Conservation (phyloP, 495 filamentous ascomycete genomes). For the Aspergillus panamensis region DNA sequence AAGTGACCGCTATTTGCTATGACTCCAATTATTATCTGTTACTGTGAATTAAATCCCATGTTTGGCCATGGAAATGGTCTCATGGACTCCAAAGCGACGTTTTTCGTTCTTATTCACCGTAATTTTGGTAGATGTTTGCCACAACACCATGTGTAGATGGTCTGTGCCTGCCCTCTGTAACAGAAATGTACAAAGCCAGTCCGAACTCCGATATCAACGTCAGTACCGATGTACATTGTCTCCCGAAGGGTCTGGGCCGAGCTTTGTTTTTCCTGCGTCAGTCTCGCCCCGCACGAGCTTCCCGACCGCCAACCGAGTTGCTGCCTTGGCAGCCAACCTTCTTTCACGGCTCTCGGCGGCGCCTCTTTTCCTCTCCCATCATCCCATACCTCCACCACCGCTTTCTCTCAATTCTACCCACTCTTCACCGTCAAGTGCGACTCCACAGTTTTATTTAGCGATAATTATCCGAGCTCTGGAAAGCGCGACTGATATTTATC, state of each 20-base stretch:
- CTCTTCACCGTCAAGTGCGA: neutral
- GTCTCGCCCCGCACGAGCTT: slow-evolving; percentile 21
- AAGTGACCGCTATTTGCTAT: neutral
- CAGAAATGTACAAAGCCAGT: no score
- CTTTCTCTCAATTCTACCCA: neutral
- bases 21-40: neutral
- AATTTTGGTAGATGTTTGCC: neutral
- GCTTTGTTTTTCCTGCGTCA: neutral
- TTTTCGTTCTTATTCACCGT: neutral
- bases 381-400: slow-evolving; percentile 9
- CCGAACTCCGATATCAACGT: no score
- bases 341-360: slow-evolving; percentile 9
- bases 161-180: no score
- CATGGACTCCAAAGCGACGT: neutral
- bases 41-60: neutral
- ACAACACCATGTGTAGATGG: no score
- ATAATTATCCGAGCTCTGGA: neutral
- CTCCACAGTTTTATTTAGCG: neutral
- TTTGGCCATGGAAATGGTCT: neutral
- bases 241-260: neutral
- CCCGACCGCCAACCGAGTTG: slow-evolving; percentile 14
- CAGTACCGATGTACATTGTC: neutral
- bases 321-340: slow-evolving; percentile 17
- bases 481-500: neutral
- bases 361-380: slow-evolving; percentile 8